A percentile compares a stretch with the other conserved stretches of the same genome.
phyloP scores from a whole-genome alignment of 768 basidiomycete species.

The Boletus patriciae region DNA sequence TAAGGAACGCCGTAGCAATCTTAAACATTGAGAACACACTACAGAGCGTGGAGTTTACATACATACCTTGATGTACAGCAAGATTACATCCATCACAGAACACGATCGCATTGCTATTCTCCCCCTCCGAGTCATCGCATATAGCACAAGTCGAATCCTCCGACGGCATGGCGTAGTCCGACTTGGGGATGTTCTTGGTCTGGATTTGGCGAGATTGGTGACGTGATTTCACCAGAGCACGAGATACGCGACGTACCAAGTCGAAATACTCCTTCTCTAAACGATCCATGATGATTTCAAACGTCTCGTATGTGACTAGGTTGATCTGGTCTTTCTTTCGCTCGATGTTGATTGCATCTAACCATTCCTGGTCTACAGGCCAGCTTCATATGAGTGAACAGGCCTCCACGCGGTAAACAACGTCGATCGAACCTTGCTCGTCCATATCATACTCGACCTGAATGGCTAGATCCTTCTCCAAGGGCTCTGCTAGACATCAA shows the following conservation, averaged over 20 bases:
- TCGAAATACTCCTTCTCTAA: conserved; percentile 99
- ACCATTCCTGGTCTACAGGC: conserved; percentile 85
- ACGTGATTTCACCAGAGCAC: conserved; percentile 1
- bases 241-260: conserved; percentile 53
- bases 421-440: conserved; percentile 72
- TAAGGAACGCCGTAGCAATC: conserved; percentile 99
- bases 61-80: conserved; percentile 96
- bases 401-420: not conserved
- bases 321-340: conserved; percentile 74
- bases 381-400: conserved; percentile 4
- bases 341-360: conserved; percentile 80
- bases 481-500: conserved; percentile 59
- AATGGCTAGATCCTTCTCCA: conserved; percentile 86
- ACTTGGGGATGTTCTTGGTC: conserved; percentile 94
- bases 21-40: conserved; percentile 34
- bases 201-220: conserved; percentile 31
- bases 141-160: conserved; percentile 97
- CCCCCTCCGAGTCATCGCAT: conserved; percentile 97
- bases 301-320: conserved; percentile 75
- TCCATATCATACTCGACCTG: conserved; percentile 99
- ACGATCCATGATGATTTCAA: conserved; percentile 96
- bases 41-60: not conserved
- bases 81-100: conserved; percentile 99
- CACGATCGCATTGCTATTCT: conserved; percentile 98
- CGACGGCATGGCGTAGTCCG: conserved; percentile 80